Conservation (phyloP, 495 filamentous ascomycete genomes). For the Parachaetomium inaequale region DNA sequence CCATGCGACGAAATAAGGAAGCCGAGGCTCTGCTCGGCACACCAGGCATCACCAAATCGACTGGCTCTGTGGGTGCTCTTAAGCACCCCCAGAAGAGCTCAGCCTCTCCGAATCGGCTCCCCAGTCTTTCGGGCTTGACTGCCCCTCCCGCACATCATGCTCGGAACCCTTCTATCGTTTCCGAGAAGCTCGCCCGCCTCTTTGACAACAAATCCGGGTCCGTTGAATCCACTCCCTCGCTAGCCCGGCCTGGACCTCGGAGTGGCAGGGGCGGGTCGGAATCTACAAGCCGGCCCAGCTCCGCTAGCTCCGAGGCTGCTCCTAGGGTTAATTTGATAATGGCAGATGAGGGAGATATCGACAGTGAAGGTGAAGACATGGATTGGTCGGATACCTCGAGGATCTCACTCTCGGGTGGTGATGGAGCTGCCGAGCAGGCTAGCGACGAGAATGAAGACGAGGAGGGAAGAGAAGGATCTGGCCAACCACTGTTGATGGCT, state of each 20-base stretch:
- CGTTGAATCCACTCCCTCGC: neutral
- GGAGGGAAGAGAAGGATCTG: neutral
- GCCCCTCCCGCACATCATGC: neutral
- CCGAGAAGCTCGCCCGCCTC: neutral
- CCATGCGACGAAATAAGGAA: constrained; percentile 8
- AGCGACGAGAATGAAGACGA: neutral
- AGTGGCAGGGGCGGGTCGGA: neutral
- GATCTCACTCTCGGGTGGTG: neutral
- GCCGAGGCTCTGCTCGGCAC: neutral
- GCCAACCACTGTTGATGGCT: constrained; percentile 4
- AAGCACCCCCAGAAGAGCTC: neutral
- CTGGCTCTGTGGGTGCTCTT: neutral
- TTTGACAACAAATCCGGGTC: constrained; percentile 2
- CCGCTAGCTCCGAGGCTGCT: neutral
- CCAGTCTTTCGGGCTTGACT: neutral
- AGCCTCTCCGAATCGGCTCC: neutral
- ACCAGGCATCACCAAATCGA: neutral
- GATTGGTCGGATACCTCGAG: neutral
- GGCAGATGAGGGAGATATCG: neutral
- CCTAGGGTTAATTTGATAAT: neutral
- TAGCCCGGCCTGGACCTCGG: neutral
- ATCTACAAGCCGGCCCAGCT: neutral
- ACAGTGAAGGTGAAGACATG: neutral
- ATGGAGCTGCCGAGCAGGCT: neutral
- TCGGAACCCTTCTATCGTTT: neutral